Evolutionary conservation across 257 asterid genomes (phyloP), one percentile per base, ranked within the genome.

Genomic region (Nicotiana tomentosiformis): DNA sequence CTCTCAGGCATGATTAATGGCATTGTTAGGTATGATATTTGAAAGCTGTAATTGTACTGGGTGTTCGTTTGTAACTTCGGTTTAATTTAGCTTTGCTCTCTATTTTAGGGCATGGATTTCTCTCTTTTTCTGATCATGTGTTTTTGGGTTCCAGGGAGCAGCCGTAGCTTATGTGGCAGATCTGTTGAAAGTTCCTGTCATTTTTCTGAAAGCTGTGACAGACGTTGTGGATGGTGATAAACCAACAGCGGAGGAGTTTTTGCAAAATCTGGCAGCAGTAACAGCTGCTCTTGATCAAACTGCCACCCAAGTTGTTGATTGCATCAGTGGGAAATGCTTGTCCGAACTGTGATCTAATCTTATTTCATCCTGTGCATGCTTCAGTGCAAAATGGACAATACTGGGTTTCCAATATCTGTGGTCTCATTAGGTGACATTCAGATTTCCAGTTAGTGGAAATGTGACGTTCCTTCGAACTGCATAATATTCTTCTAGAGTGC

Each of bases 151-250:
- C 60, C 90, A 96, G 99, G 99, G 98, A 83, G 99, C 99, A 66
- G 99, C 99, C 23, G 61, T 96, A 77, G 98, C 97, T 82, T 96
- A 94, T 84, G 99, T 94, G 78, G 95, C 98, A 11, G 97, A 93
- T 90, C 95, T 94, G 74, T 81, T 96, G 82, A 87, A 91, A 84
- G 97, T 93, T 43, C 98, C 99, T 8, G 90, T 84, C 43, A 91
- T 94, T 83, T 93, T 91, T 83, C 29, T 94, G 79, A 96, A 96
- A 89, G 99, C 97, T 9, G 97, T 96, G 86, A 96, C 99, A 0
- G 99, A 94, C 79, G 89, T 96, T 18, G 84, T 94, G 64, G 99
- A 96, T 77, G 98, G 98, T 7, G 94, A 94, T 67, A 96, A 91
- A 82, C 99, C 99, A 65, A 93, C 99, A 2, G 81, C 98, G 4